A percentile compares a stretch with the other conserved stretches of the same genome.
phyloP scores from a whole-genome alignment of 768 basidiomycete species.

The Mycena floridula region DNA sequence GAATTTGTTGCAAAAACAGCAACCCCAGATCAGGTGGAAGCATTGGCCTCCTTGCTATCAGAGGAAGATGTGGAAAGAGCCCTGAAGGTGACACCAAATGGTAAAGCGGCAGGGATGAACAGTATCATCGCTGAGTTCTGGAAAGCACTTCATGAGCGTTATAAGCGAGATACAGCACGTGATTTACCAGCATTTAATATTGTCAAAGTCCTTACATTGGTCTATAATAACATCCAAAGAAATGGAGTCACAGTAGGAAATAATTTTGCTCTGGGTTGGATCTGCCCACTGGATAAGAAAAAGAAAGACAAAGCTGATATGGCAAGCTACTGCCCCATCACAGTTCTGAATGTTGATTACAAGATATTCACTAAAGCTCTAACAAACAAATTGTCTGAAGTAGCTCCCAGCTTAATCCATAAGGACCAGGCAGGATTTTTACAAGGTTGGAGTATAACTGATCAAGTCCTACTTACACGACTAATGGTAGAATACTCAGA shows the following conservation, averaged over 20 bases:
- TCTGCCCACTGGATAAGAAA: conserved; percentile 22
- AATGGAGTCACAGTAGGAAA: background rate
- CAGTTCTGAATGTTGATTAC: no score
- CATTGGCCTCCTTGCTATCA: background rate
- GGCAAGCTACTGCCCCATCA: conserved; percentile 12
- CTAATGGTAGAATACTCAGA: conserved; percentile 5
- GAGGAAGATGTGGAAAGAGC: background rate
- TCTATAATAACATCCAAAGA: conserved; percentile 8
- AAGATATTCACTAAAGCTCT: no score
- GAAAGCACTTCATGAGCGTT: no score
- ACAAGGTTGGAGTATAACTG: conserved; percentile 8
- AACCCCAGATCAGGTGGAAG: background rate
- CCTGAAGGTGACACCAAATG: background rate
- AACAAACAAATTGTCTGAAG: no score
- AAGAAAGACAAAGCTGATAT: conserved; percentile 12
- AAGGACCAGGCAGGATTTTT: conserved; percentile 23
- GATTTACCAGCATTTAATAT: background rate
- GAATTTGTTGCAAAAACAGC: background rate
- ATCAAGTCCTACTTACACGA: conserved; percentile 13
- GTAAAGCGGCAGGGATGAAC: conserved; percentile 1
- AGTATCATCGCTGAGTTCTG: background rate
- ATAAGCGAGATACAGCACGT: background rate
- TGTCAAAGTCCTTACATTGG: background rate
- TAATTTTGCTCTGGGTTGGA: conserved; percentile 12
- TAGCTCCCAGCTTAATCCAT: no score